These are phyloP conservation scores for Boletus insuetus DNA, from an alignment of 768 basidiomycete species.

Conservation along the genomic window DNA sequence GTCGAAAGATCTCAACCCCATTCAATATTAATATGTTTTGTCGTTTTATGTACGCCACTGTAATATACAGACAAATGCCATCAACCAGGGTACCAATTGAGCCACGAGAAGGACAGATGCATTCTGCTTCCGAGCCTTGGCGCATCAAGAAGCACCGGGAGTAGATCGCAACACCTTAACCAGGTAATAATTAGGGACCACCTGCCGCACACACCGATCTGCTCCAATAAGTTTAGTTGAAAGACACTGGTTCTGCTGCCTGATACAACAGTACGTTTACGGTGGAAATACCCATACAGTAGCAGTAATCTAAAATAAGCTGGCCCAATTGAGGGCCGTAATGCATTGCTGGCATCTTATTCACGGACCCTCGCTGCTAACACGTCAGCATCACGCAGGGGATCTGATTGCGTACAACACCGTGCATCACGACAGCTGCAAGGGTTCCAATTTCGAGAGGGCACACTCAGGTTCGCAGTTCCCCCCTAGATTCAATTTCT, in stretches of 20 bases:
- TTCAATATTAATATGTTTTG: slow-evolving; percentile 11
- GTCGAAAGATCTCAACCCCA: slow-evolving; percentile 3
- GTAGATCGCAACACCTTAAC: slow-evolving; percentile 20
- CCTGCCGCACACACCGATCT: background rate
- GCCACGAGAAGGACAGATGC: too few relatives aligned
- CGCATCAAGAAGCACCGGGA: slow-evolving; percentile 24
- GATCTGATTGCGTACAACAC: slow-evolving; percentile 29
- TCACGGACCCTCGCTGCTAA: slow-evolving; percentile 26
- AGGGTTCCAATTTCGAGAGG: slow-evolving; percentile 27
- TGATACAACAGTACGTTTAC: slow-evolving; percentile 12
- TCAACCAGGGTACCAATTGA: slow-evolving; percentile 2
- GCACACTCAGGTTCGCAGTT: slow-evolving; percentile 25
- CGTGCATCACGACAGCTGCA: slow-evolving; percentile 14
- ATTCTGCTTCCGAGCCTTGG: background rate
- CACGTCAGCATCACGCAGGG: slow-evolving; percentile 28
- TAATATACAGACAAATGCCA: slow-evolving; percentile 8
- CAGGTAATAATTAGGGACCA: slow-evolving; percentile 10
- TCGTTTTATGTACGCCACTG: slow-evolving; percentile 20
- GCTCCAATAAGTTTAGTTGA: slow-evolving; percentile 1
- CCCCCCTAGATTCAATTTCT: slow-evolving; percentile 4
- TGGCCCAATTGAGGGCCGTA: slow-evolving; percentile 22
- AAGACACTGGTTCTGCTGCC: background rate
- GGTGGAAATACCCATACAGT: slow-evolving; percentile 20
- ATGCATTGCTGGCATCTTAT: slow-evolving; percentile 27
- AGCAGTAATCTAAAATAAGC: background rate